These are phyloP conservation scores for Boletus tylopilopsis DNA, from an alignment of 768 basidiomycete genomes.

Conservation along the genomic window DNA sequence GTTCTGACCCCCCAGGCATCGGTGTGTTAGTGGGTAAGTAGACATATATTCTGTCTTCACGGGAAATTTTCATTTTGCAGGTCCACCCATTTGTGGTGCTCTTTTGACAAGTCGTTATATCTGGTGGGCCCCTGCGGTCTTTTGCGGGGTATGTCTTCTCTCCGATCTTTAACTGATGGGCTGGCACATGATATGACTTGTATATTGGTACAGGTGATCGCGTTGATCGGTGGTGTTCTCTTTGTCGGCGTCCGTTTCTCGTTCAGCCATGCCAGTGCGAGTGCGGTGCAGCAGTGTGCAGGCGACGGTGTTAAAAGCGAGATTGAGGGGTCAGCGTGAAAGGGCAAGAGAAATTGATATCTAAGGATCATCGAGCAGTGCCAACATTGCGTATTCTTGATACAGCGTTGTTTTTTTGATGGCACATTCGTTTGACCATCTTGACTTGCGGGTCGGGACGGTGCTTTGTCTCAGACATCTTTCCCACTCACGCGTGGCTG, in stretches of 20 bases:
- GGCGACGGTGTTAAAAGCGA: no score
- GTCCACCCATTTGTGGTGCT: constrained; percentile 55
- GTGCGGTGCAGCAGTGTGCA: no score
- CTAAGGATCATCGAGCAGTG: no score
- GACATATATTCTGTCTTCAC: neutral
- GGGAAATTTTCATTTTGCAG: constrained; percentile 25
- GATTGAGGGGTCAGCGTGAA: no score
- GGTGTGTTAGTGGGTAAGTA: constrained; percentile 22
- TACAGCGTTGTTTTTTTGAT: no score
- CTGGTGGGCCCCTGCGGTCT: constrained; percentile 58
- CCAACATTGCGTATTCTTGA: no score
- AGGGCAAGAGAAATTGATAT: no score
- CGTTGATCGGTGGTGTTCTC: constrained; percentile 2
- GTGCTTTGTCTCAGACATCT: no score
- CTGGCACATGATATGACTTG: neutral
- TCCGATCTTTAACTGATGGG: neutral
- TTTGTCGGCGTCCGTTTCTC: constrained; percentile 15
- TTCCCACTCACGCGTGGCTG: no score
- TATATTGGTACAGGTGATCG: constrained; percentile 2
- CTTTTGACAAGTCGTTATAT: constrained; percentile 45
- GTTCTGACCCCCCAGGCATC: constrained; percentile 12
- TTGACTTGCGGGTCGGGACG: no score
- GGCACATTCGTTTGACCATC: no score
- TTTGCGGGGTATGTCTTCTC: constrained; percentile 38
- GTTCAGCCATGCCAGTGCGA: neutral